phyloP scores from a whole-genome alignment of 2,329 filamentous ascomycete species.

The Penicillium palitans region DNA sequence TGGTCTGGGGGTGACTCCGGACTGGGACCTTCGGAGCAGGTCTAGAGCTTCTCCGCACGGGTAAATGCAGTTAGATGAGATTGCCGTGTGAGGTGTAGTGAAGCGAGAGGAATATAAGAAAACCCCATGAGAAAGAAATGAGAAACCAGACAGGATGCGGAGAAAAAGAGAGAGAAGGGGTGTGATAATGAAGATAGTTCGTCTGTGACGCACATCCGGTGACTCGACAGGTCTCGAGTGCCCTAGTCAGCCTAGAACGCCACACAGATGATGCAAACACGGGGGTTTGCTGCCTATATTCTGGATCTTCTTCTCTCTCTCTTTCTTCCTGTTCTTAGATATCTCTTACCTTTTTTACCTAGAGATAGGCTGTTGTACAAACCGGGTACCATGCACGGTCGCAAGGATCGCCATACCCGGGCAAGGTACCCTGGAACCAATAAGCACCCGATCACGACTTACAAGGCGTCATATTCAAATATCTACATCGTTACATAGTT shows the following conservation, averaged over 20 bases:
- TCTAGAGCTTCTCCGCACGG: constrained; percentile 44
- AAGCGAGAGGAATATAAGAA: constrained; percentile 10
- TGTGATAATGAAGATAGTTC: constrained; percentile 20
- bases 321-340: neutral
- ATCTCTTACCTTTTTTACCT: neutral
- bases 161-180: constrained; percentile 20
- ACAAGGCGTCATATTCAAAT: neutral
- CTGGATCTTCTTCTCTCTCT: neutral
- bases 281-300: constrained; percentile 1
- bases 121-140: neutral
- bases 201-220: constrained; percentile 47
- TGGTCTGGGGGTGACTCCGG: constrained; percentile 17
- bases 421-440: neutral
- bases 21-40: constrained; percentile 30
- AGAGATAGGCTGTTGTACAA: neutral
- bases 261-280: constrained; percentile 7
- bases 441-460: constrained; percentile 8
- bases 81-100: constrained; percentile 20
- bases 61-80: constrained; percentile 20
- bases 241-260: constrained; percentile 5
- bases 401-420: constrained; percentile 5
- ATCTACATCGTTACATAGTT: neutral
- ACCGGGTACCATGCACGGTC: neutral
- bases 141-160: constrained; percentile 4
- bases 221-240: constrained; percentile 37